Base-by-base conservation (phyloP, 2,329 filamentous ascomycete species). In the Diaporthe australafricana region DNA sequence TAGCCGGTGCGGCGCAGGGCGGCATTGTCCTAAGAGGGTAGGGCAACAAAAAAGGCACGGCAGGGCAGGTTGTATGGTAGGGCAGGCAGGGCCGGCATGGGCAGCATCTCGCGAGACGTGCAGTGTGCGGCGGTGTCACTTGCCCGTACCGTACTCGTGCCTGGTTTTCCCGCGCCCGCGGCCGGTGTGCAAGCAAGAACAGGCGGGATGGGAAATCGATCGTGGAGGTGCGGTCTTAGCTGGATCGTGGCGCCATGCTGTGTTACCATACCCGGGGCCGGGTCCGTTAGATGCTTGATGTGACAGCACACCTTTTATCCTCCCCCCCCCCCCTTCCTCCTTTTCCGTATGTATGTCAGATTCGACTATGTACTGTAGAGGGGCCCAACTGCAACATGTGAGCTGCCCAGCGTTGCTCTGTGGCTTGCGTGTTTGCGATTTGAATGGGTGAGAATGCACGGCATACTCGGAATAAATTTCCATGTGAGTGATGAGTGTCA, bases 181-280 rank as follows among this genome's bases (percentile, higher is more conserved):
- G 45, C 60, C 47, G 60, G 42, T 60, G 53, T 38, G 50, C 8
- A n/a, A 30, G 52, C 50, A 68, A 35, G 62, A 71, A 68, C 55
- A 60, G 52, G 45, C 56, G 48, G 20, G 60, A 65, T 38, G 42
- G 32, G 60, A n/a, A n/a, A 67, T 68, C 53, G 56, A 56, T 71
- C 50, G 53, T 69, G 50, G 56, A 63, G 63, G 60, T 60, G 72
- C 45, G 60, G 25, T 30, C 32, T n/a, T 69, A 65, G 69, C 63
- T 69, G 50, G 55, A 57, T 68, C 62, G 48, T 69, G 30, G 42
- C 53, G 55, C 42, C 22, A 20, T 65, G 63, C 50, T 32, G 72
- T 71, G 72, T 45, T 27, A 66, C 65, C 45, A 70, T 16, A 55
- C 48, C 48, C 40, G 6, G 66, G 55, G 12, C 60, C 60, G 30